Evolutionary conservation across 768 basidiomycete genomes (phyloP), one percentile per base, ranked within the genome.

Genomic region (Lactarius pseudohatsudake): DNA sequence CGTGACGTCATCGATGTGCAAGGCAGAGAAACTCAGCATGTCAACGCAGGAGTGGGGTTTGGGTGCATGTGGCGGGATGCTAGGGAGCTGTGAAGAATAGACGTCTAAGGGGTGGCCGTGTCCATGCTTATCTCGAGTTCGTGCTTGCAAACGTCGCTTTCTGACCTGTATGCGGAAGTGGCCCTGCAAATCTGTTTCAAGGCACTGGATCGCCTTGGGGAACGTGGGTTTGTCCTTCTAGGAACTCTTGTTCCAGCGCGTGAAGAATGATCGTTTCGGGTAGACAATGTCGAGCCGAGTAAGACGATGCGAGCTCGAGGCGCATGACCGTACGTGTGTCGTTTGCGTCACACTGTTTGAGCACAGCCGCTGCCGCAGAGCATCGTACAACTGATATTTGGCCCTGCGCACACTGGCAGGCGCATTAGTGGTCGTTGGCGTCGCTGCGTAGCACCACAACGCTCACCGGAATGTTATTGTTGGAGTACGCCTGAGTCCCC

Each of bases 331-430:
- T 75, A 26, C 79, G 79, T 0, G 87, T 90, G 67, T 95, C 92
- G 76, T 96, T 94, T 0, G 88, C 84, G 71, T 97, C 96, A 77
- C 97, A 98, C 71, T 96, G 91, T 59, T 85, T 84, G 47, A 96
- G 83, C 95, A 96, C 81, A 96, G 95, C 2, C 85, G 86, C 72
- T 94, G 93, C 0, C 94, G 90, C 11, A 96, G 84, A 16, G 92
- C 90, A 66, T 89, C 92, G 73, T 98, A 99, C 0, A 96, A 94
- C 74, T 97, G 94, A 77, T 94, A 99, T 77, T 90, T 96, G 10
- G 96, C 96, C 26, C 92, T 91, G 70, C 8, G 57, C 18, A 63
- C 69, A n/a, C 30, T 30, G 30, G 30, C 30, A 30, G 69, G 60
- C 59, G 22, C 57, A 65, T 59, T 32, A 45, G 50, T 36, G 32